Evolutionary conservation across 768 basidiomycete species (phyloP).

Genomic region (Naganishia onofrii): DNA sequence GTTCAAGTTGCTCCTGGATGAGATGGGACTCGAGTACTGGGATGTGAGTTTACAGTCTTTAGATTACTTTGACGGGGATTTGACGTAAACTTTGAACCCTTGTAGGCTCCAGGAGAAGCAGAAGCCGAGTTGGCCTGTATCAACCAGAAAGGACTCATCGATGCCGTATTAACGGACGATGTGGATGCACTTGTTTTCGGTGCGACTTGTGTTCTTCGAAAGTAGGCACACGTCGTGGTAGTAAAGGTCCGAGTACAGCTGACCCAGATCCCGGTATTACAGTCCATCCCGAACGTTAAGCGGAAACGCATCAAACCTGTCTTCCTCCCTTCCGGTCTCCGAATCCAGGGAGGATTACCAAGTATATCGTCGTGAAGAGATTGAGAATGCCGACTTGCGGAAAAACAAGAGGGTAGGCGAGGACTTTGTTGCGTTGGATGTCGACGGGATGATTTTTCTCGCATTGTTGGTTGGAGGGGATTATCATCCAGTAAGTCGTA

Average conservation of each 20-base stretch:
- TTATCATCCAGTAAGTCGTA: constrained; percentile 63
- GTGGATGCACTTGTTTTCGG: constrained; percentile 91
- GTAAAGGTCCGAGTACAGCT: neutral
- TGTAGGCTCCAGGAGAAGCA: constrained; percentile 78
- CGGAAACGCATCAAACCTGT: constrained; percentile 21
- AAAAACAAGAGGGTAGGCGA: constrained; percentile 1
- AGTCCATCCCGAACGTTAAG: constrained; percentile 10
- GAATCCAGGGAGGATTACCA: constrained; percentile 28
- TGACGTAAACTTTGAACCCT: neutral
- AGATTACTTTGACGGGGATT: neutral
- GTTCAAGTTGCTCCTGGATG: constrained; percentile 54
- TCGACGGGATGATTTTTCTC: constrained; percentile 72
- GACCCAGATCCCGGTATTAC: neutral
- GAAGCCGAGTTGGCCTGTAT: constrained; percentile 90
- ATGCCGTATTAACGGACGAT: constrained; percentile 86
- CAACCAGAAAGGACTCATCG: constrained; percentile 75
- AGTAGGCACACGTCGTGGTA: constrained; percentile 46
- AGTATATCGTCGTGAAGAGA: constrained; percentile 17
- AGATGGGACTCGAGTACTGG: constrained; percentile 56
- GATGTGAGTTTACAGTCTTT: constrained; percentile 51
- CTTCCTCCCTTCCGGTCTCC: constrained; percentile 3
- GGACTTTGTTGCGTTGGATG: constrained; percentile 41
- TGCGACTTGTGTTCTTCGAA: constrained; percentile 75
- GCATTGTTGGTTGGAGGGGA: constrained; percentile 86
- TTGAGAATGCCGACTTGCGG: constrained; percentile 14